Evolutionary conservation across 441 rosid genomes (phyloP).

Genomic region (Adansonia rubrostipa): DNA sequence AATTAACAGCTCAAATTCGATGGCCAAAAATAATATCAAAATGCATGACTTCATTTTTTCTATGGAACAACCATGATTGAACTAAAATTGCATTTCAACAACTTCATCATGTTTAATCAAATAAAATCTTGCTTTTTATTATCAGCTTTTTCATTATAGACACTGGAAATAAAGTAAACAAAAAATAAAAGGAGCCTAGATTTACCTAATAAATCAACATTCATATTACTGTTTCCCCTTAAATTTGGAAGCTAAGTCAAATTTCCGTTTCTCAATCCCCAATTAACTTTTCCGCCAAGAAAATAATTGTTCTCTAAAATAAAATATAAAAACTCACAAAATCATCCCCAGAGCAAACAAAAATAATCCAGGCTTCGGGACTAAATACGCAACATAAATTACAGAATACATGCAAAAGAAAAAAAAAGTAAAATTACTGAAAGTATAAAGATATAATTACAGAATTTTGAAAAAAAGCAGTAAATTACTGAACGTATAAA

Average conservation of each 20-base stretch:
- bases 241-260: not conserved
- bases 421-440: not conserved
- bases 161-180: not conserved
- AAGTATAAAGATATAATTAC: not conserved
- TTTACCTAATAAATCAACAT: not conserved
- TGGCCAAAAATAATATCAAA: not conserved
- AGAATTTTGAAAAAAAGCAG: not conserved
- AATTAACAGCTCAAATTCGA: not conserved
- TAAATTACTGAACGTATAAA: not conserved
- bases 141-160: not conserved
- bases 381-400: not conserved
- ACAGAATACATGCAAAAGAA: not conserved
- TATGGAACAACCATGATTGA: not conserved
- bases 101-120: not conserved
- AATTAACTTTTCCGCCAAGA: constrained; percentile 2
- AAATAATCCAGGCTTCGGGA: not conserved
- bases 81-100: not conserved
- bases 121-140: not conserved
- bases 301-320: not conserved
- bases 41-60: not conserved
- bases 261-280: not conserved
- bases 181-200: not conserved
- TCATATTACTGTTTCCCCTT: not conserved
- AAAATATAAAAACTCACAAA: not conserved
- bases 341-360: not conserved